Base-by-base conservation (phyloP, 345 rosid genomes). In the Noccaea caerulescens region DNA sequence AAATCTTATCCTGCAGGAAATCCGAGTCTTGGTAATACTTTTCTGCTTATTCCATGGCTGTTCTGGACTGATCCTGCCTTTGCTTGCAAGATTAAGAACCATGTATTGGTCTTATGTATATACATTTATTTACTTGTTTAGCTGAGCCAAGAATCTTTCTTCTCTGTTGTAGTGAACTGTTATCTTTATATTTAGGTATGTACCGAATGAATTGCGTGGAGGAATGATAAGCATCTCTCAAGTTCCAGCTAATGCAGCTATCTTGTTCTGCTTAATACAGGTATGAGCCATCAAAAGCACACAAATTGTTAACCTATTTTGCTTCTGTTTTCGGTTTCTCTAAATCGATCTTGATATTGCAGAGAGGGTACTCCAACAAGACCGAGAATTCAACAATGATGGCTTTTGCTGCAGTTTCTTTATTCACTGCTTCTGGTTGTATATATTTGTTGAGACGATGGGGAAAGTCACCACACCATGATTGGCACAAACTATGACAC, bases 151-250 rank as follows among this genome's bases (percentile, higher is more conserved):
- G 43, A 14, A 12, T 43, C 52, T 57, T 37, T 58, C 71, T 58
- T 63, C 12, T 69, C 42, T 69, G 37, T 30, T 53, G 37, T 30
- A 6, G 32, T 62, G 12, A 70, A 46, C 43, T 77, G 51, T 30
- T 71, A 16, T 63, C 58, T 30, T 39, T 69, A 47, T 4, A 64
- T 61, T 23, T 66, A 94, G 99, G 89, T 87, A 88, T 82, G 96
- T 94, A 9, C 98, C 96, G 36, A 86, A 84, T 80, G 92, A 91
- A 68, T 72, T 88, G 82, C 96, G 98, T 74, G 99, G 95, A 72
- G 98, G 99, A 77, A 91, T 89, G 99, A 85, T 94, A 44, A 82
- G 88, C 78, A 80, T 91, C 59, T 91, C 99, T 77, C 82, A 88
- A 38, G 89, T 89, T 37, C 93, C 95, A 66, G 90, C 96, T 44